Conservation (phyloP, 176 grass and related monocot species). For the Poa annua region DNA sequence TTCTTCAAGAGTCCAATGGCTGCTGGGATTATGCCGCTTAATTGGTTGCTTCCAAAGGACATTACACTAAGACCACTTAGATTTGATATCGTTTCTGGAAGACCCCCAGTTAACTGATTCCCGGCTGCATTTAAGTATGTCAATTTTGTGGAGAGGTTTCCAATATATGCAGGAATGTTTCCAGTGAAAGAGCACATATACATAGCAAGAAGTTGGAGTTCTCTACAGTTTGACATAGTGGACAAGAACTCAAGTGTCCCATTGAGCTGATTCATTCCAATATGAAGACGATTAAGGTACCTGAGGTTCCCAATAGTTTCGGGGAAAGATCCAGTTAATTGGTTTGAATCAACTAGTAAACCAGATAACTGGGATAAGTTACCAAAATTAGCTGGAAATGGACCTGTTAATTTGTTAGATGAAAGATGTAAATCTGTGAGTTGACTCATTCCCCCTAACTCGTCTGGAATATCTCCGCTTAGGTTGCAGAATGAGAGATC, state of each 20-base stretch:
- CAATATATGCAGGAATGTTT: not conserved
- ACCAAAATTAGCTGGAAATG: not conserved
- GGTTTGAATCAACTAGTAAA: not conserved
- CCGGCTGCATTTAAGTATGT: not conserved
- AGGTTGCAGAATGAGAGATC: not conserved
- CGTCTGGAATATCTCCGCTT: not conserved
- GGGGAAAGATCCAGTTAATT: not conserved
- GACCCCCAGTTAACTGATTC: not conserved
- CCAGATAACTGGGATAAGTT: not conserved
- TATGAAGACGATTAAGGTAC: not conserved
- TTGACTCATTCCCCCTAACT: not conserved
- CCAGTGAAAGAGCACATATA: not conserved
- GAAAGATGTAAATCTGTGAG: not conserved
- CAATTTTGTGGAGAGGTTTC: not conserved
- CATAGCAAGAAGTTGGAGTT: not conserved
- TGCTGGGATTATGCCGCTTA: not conserved
- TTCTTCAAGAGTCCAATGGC: not conserved
- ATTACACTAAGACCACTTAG: not conserved
- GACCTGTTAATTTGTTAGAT: not conserved
- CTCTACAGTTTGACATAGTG: not conserved
- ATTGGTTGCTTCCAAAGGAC: not conserved
- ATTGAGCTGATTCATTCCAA: not conserved
- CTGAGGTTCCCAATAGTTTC: constrained; percentile 1
- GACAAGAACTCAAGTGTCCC: constrained; percentile 8
- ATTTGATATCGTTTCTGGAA: constrained; percentile 5